Conservation (phyloP, 495 filamentous ascomycete species). For the Rhypophila decipiens region DNA sequence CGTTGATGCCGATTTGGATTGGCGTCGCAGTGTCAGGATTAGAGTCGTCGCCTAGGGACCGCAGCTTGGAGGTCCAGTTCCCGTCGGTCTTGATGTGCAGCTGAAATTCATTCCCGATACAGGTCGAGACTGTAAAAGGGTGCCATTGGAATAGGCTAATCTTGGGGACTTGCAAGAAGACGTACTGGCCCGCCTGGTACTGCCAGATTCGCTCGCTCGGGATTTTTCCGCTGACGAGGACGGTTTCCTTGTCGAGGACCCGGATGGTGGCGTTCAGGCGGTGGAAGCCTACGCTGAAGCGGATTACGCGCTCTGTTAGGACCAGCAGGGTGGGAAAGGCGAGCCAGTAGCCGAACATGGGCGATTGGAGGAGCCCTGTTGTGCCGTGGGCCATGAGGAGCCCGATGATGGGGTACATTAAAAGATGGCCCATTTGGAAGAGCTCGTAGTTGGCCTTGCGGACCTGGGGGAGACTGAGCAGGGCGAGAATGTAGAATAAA, state of each 20-base stretch:
- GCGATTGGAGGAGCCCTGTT: constrained; percentile 22
- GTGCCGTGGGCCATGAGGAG: constrained; percentile 30
- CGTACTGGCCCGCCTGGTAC: constrained; percentile 36
- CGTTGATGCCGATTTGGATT: constrained; percentile 34
- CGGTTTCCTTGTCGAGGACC: constrained; percentile 28
- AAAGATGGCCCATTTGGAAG: constrained; percentile 33
- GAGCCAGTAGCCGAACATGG: constrained; percentile 37
- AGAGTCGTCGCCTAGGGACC: constrained; percentile 29
- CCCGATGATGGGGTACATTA: constrained; percentile 34
- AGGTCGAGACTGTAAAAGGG: constrained; percentile 18
- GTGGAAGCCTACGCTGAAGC: constrained; percentile 24
- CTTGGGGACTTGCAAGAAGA: constrained; percentile 30
- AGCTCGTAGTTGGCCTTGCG: constrained; percentile 28
- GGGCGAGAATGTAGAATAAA: constrained; percentile 24
- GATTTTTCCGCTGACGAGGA: constrained; percentile 23
- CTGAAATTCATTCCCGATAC: constrained; percentile 30
- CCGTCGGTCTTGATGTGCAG: constrained; percentile 38
- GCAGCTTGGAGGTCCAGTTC: constrained; percentile 37
- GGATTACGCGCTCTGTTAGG: constrained; percentile 18
- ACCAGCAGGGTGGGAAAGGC: constrained; percentile 29
- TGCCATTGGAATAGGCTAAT: constrained; percentile 33
- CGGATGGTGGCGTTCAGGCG: constrained; percentile 19
- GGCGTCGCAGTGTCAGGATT: constrained; percentile 24
- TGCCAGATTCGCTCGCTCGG: constrained; percentile 23
- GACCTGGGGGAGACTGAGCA: constrained; percentile 25